These are phyloP conservation scores for Celoporthe dispersa DNA, from an alignment of 2,329 filamentous ascomycete genomes.

Conservation along the genomic window DNA sequence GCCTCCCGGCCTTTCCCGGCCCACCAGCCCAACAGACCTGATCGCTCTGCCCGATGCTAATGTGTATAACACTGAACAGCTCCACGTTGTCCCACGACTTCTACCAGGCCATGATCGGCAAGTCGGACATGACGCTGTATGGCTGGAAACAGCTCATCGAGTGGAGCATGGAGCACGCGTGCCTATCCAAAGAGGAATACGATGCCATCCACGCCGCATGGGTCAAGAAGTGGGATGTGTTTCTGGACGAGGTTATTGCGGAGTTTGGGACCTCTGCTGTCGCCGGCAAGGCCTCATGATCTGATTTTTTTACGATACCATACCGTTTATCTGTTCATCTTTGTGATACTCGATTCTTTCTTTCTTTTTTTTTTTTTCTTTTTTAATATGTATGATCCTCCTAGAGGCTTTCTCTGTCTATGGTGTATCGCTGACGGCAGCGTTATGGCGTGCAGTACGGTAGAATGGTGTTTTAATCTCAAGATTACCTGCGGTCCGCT, in stretches of 20 bases:
- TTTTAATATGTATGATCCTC: constrained; percentile 41
- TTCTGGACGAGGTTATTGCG: constrained; percentile 57
- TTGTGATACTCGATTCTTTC: background rate
- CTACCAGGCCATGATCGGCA: constrained; percentile 75
- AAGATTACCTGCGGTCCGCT: background rate
- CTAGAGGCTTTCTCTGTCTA: constrained; percentile 38
- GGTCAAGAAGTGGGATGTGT: constrained; percentile 60
- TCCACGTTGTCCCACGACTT: constrained; percentile 77
- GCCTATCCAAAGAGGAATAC: constrained; percentile 51
- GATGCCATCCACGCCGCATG: constrained; percentile 48
- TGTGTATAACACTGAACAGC: constrained; percentile 41
- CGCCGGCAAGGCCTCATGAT: background rate
- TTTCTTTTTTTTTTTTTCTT: background rate
- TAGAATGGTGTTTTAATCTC: constrained; percentile 32
- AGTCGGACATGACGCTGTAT: constrained; percentile 66
- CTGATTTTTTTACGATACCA: constrained; percentile 43
- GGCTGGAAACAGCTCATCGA: constrained; percentile 72
- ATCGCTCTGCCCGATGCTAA: constrained; percentile 31
- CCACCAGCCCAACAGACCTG: background rate
- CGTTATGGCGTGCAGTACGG: background rate
- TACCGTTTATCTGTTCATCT: background rate
- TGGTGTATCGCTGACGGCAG: background rate
- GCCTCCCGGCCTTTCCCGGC: background rate
- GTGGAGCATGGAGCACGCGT: constrained; percentile 68
- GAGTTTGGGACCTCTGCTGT: constrained; percentile 39